A percentile compares a stretch with the other conserved stretches of the same genome.
phyloP scores from a whole-genome alignment of 2,329 filamentous ascomycete genomes.

The Cercospora nicotianae region DNA sequence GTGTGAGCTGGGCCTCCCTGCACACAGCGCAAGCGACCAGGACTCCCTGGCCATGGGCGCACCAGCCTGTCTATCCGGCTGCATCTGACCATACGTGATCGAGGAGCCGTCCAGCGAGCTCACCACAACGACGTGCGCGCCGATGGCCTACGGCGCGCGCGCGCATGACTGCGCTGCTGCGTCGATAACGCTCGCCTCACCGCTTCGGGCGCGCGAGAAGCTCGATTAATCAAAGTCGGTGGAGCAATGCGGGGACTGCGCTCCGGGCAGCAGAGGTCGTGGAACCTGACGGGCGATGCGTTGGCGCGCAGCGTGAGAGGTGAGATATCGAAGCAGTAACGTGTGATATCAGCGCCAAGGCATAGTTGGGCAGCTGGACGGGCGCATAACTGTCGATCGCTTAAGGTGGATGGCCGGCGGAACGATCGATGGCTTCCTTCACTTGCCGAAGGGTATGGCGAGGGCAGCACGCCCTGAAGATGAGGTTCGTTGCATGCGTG shows the following conservation, averaged over 20 bases:
- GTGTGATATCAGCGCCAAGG: slow-evolving; percentile 10
- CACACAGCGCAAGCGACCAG: slow-evolving; percentile 5
- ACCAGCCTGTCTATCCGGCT: slow-evolving; percentile 5
- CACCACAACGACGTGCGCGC: background rate
- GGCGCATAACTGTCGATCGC: background rate
- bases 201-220: slow-evolving; percentile 10
- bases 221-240: slow-evolving; percentile 9
- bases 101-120: slow-evolving; percentile 13
- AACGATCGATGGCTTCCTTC: slow-evolving; percentile 1
- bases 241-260: slow-evolving; percentile 9
- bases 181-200: slow-evolving; percentile 14
- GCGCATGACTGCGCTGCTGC: slow-evolving; percentile 8
- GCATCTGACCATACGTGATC: slow-evolving; percentile 20
- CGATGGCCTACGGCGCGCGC: background rate
- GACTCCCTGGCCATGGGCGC: slow-evolving; percentile 3
- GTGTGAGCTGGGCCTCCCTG: slow-evolving; percentile 1
- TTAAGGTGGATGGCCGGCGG: background rate
- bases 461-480: background rate
- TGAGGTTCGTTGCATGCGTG: background rate
- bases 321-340: background rate
- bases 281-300: slow-evolving; percentile 12
- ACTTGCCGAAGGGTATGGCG: slow-evolving; percentile 2
- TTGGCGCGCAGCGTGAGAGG: slow-evolving; percentile 3
- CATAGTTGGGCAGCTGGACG: slow-evolving; percentile 2
- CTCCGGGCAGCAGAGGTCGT: slow-evolving; percentile 5